Base-by-base conservation (phyloP, 305 asterid species). In the Fraxinus platypoda region DNA sequence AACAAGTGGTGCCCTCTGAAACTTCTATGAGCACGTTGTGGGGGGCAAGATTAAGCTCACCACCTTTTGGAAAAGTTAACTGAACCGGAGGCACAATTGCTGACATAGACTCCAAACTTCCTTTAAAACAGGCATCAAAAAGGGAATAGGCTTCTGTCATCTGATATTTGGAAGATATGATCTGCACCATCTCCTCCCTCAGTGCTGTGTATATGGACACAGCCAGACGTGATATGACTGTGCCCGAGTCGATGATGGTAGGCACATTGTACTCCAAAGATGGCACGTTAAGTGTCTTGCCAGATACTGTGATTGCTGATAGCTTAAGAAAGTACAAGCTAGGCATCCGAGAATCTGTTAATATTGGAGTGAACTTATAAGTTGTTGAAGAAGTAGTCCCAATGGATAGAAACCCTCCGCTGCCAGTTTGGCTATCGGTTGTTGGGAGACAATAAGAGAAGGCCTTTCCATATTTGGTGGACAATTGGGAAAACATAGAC, bases 361-460 rank as follows among this genome's bases (percentile, higher is more conserved):
- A 66, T 68, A 66, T 41, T 7, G 71, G 49, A 19, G 94, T 90
- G 90, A 87, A 91, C 76, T 83, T 87, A 1, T 79, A 83, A 2
- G 64, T 77, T 0, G 91, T 33, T 34, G 41, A 15, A 6, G 91
- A 77, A 70, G 75, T 26, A 4, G 72, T 74, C 54, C 94, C 94
- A 1, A 88, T 70, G 15, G 94, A 85, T 8, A 66, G 38, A 25
- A 17, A 46, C 21, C 74, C 68, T 6, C 25, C 37, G 28, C 74
- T 75, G 6, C 80, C 84, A 59, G 66, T 4, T 78, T 84, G 78
- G 0, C 87, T 26, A 8, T 37, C 1, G 25, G 35, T 33, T 12
- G 85, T 68, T 12, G 85, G 86, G 12, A 83, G 83, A 28, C 86
- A 83, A 75, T 83, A 79, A 2, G 86, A 83, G 71, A 83, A 83